Percentiles rank a stretch among this genome's conserved stretches.
phyloP scores from a whole-genome alignment of 805 yeast genomes.

The Candida silvicultrix region DNA sequence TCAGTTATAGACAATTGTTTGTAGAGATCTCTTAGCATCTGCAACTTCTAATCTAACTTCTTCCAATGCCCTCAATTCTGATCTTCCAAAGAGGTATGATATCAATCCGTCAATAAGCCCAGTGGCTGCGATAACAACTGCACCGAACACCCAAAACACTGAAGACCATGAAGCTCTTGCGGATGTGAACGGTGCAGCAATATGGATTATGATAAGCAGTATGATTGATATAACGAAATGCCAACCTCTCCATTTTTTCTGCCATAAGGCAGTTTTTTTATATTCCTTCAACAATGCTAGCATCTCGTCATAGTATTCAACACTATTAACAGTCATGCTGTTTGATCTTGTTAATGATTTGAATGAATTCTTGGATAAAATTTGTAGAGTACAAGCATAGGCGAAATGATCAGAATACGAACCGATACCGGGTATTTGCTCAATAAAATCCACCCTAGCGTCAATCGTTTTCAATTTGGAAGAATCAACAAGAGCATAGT shows the following conservation, averaged over 20 bases:
- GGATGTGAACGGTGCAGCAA: slow-evolving; percentile 56
- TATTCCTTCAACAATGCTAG: slow-evolving; percentile 40
- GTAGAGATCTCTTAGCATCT: slow-evolving; percentile 16
- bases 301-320: slow-evolving; percentile 41
- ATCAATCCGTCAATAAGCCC: slow-evolving; percentile 76
- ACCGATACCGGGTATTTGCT: slow-evolving; percentile 56
- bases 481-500: slow-evolving; percentile 77
- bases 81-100: slow-evolving; percentile 70
- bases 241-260: slow-evolving; percentile 53
- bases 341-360: slow-evolving; percentile 2
- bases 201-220: slow-evolving; percentile 43
- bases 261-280: slow-evolving; percentile 47
- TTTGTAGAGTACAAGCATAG: slow-evolving; percentile 40
- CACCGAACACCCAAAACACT: slow-evolving; percentile 54
- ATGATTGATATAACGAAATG: slow-evolving; percentile 58
- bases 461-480: slow-evolving; percentile 41
- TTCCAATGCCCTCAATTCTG: slow-evolving; percentile 68
- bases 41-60: slow-evolving; percentile 73
- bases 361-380: slow-evolving; percentile 14
- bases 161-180: slow-evolving; percentile 52
- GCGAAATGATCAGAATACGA: slow-evolving; percentile 95
- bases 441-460: slow-evolving; percentile 75
- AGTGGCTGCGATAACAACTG: slow-evolving; percentile 50
- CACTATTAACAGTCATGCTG: slow-evolving; percentile 1
- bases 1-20: background rate